Conservation (phyloP, 1,139 yeast species). For the Candida dubliniensis region DNA sequence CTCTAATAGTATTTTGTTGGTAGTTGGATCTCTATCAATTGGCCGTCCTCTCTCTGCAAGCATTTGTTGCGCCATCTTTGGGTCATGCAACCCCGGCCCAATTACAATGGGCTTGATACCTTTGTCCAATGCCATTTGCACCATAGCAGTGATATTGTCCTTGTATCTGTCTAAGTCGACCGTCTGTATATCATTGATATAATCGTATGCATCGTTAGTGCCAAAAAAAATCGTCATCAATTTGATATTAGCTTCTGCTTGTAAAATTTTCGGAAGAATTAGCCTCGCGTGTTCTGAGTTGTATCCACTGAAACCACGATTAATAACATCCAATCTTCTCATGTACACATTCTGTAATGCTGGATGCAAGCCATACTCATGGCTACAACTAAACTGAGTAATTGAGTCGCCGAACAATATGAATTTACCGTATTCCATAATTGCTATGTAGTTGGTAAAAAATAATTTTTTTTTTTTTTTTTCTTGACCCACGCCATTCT, state of each 20-base stretch:
- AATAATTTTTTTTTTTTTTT: background rate
- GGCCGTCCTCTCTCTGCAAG: conserved; percentile 10
- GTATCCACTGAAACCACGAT: conserved; percentile 66
- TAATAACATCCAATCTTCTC: conserved; percentile 55
- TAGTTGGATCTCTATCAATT: conserved; percentile 17
- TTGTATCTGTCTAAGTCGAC: conserved; percentile 52
- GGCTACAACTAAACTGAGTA: conserved; percentile 52
- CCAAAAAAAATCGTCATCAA: conserved; percentile 69
- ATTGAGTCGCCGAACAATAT: conserved; percentile 71
- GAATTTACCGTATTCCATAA: conserved; percentile 41
- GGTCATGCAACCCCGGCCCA: conserved; percentile 65
- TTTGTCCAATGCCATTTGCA: conserved; percentile 33
- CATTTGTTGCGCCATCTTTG: conserved; percentile 10
- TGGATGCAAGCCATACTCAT: conserved; percentile 52
- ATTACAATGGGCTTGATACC: conserved; percentile 54
- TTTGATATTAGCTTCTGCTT: conserved; percentile 38
- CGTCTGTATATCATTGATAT: conserved; percentile 50
- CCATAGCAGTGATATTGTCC: conserved; percentile 46
- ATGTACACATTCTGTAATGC: conserved; percentile 47
- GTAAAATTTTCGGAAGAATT: conserved; percentile 49
- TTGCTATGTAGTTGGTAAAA: background rate
- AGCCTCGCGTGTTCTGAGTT: conserved; percentile 51
- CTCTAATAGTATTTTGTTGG: conserved; percentile 28
- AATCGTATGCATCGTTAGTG: conserved; percentile 72
- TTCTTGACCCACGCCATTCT: conserved; percentile 1